phyloP scores from a whole-genome alignment of 2,329 filamentous ascomycete species.

The Diaporthe vaccinii region DNA sequence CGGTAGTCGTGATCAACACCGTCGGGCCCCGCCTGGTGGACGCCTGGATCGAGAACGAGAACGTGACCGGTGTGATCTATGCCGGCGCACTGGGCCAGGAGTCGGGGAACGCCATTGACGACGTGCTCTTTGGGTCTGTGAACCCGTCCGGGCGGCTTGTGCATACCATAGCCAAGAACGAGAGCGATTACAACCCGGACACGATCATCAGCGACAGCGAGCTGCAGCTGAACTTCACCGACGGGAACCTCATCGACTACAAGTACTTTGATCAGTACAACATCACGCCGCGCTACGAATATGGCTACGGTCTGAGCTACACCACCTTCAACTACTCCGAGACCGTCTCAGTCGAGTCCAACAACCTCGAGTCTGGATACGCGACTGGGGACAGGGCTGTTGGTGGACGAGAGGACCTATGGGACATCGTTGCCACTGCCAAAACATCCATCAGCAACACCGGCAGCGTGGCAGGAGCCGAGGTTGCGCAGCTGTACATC shows the following conservation, averaged over 20 bases:
- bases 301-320: slow-evolving; percentile 70
- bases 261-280: slow-evolving; percentile 64
- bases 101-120: slow-evolving; percentile 67
- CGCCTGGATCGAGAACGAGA: slow-evolving; percentile 71
- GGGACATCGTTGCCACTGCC: slow-evolving; percentile 59
- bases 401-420: slow-evolving; percentile 62
- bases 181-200: slow-evolving; percentile 68
- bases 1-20: slow-evolving; percentile 76
- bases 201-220: slow-evolving; percentile 58
- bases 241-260: slow-evolving; percentile 68
- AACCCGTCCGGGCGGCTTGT: slow-evolving; percentile 71
- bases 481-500: slow-evolving; percentile 64
- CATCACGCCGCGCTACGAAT: slow-evolving; percentile 66
- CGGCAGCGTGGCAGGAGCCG: slow-evolving; percentile 57
- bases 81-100: slow-evolving; percentile 76
- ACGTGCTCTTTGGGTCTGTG: slow-evolving; percentile 69
- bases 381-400: slow-evolving; percentile 55
- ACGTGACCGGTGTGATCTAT: slow-evolving; percentile 74
- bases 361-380: slow-evolving; percentile 49
- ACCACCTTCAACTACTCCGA: slow-evolving; percentile 58
- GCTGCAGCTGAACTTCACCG: slow-evolving; percentile 64
- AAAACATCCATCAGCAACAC: slow-evolving; percentile 57
- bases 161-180: slow-evolving; percentile 71
- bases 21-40: slow-evolving; percentile 70
- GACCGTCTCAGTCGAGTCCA: slow-evolving; percentile 47